Conservation (phyloP, 2,329 filamentous ascomycete genomes). For the Colletotrichum salicis region DNA sequence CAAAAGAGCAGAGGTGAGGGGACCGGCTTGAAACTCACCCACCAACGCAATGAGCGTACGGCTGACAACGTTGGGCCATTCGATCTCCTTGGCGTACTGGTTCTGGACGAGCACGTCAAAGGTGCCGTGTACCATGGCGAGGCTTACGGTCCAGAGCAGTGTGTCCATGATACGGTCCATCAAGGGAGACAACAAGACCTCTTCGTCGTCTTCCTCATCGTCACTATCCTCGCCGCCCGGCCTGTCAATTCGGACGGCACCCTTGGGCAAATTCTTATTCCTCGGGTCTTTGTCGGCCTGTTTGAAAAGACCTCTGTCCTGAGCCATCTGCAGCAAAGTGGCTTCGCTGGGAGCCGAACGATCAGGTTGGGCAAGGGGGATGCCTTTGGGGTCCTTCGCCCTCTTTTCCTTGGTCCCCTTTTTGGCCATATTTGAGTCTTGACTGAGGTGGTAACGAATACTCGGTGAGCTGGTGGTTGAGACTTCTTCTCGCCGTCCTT, state of each 20-base stretch:
- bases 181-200: constrained; percentile 50
- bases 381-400: constrained; percentile 58
- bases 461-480: not conserved
- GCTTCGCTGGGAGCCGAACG: constrained; percentile 68
- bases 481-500: too few relatives aligned
- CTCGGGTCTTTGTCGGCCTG: constrained; percentile 56
- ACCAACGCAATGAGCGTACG: constrained; percentile 65
- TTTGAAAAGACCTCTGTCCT: constrained; percentile 69
- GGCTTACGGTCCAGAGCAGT: constrained; percentile 67
- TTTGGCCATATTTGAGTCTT: constrained; percentile 29
- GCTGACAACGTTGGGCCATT: constrained; percentile 65
- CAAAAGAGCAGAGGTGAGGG: not conserved
- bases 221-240: constrained; percentile 26
- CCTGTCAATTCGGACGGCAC: constrained; percentile 23
- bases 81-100: constrained; percentile 77
- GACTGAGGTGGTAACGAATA: not conserved
- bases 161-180: constrained; percentile 66
- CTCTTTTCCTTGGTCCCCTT: constrained; percentile 59
- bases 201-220: constrained; percentile 43
- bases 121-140: constrained; percentile 77
- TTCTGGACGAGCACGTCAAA: constrained; percentile 82
- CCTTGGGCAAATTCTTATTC: constrained; percentile 43
- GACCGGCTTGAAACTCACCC: constrained; percentile 49
- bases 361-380: constrained; percentile 77
- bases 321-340: constrained; percentile 79